Percentiles rank a stretch among this genome's conserved stretches.
Evolutionary conservation across 768 basidiomycete genomes (phyloP).

Genomic region (Rhodotorula diobovata): DNA sequence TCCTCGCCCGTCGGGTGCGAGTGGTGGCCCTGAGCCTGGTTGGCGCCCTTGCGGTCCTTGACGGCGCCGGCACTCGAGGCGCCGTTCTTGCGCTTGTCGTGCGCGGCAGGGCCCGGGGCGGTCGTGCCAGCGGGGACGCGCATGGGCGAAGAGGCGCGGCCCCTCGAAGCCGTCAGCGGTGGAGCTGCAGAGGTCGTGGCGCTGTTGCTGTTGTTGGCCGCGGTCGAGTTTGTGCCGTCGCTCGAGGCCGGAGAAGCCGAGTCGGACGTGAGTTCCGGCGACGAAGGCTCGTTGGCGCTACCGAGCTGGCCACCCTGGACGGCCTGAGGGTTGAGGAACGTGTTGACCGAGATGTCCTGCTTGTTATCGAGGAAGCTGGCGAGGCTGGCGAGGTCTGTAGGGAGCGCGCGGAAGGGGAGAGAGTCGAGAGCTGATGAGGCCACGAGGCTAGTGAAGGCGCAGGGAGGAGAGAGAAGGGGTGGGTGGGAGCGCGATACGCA

Average conservation of each 20-base stretch:
- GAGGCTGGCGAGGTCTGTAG: conserved; percentile 17
- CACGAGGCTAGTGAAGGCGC: no score
- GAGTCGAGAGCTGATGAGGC: not conserved
- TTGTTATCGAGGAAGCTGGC: conserved; percentile 14
- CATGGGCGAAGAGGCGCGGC: not conserved
- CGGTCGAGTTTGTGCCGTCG: not conserved
- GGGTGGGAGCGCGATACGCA: not conserved
- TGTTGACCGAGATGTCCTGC: not conserved
- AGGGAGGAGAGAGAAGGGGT: not conserved
- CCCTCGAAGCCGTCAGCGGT: not conserved
- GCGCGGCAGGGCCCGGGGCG: not conserved
- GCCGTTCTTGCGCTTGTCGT: conserved; percentile 27
- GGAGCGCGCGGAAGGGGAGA: not conserved
- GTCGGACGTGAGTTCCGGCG: conserved; percentile 17
- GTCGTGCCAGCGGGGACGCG: not conserved
- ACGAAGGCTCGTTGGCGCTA: conserved; percentile 1
- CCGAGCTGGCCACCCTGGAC: not conserved
- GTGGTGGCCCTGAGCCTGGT: conserved; percentile 1
- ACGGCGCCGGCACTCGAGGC: not conserved
- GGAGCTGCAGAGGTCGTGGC: no score
- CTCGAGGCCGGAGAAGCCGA: conserved; percentile 12
- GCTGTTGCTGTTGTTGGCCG: no score
- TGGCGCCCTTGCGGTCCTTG: conserved; percentile 19
- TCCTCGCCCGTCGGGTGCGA: conserved; percentile 18
- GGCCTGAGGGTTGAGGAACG: not conserved